Percentiles rank a stretch among this genome's conserved stretches.
These are phyloP conservation scores for Zalaria sp. DNA, from an alignment of 2,329 filamentous ascomycete genomes.

Conservation along the genomic window DNA sequence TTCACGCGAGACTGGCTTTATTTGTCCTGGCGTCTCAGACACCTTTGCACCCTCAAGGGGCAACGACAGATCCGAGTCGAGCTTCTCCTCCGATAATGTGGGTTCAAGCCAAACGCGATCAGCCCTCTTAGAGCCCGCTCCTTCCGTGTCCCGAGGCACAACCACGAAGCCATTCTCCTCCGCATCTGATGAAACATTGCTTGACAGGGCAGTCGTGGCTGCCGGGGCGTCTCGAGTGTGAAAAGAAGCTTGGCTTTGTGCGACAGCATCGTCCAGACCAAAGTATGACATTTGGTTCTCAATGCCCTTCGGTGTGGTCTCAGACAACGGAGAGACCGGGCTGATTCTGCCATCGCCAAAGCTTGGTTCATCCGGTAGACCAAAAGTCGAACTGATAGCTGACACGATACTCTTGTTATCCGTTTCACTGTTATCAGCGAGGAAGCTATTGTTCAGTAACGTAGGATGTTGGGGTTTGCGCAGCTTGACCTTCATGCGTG, in stretches of 20 bases:
- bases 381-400: constrained; percentile 3
- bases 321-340: constrained; percentile 3
- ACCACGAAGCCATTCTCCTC: too few relatives aligned
- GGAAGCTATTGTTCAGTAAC: constrained; percentile 26
- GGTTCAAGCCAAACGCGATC: not conserved
- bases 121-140: too few relatives aligned
- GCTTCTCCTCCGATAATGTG: constrained; percentile 14
- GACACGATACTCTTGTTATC: constrained; percentile 24
- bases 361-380: not conserved
- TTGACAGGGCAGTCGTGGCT: too few relatives aligned
- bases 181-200: too few relatives aligned
- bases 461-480: constrained; percentile 9
- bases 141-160: too few relatives aligned
- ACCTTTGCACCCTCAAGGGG: constrained; percentile 24
- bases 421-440: constrained; percentile 40
- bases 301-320: not conserved
- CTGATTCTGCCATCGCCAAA: not conserved
- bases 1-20: not conserved
- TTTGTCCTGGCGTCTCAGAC: constrained; percentile 8
- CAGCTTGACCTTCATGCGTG: constrained; percentile 27
- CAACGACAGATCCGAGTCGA: constrained; percentile 15
- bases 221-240: too few relatives aligned
- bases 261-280: too few relatives aligned
- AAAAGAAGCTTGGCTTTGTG: too few relatives aligned
- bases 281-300: not conserved